Conservation (phyloP, 73 alveolate genomes). For the Paraurostyla sp. region DNA sequence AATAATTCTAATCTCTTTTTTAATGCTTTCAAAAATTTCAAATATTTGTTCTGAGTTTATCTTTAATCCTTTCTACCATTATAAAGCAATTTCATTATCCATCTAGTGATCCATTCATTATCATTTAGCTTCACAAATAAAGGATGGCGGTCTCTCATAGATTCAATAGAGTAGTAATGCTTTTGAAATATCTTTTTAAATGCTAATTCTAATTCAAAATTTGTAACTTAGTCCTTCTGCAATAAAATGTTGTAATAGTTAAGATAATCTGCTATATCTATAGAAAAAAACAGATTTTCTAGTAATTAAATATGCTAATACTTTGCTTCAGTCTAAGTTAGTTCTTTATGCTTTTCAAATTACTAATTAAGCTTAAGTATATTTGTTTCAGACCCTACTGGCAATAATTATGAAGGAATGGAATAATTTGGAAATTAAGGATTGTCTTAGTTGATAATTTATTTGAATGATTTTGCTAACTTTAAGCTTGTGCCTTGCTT, state of each 20-base stretch:
- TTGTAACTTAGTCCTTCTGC: not conserved
- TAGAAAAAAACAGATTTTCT: not conserved
- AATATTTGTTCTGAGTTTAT: not conserved
- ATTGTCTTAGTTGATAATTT: not conserved
- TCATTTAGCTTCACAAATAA: not conserved
- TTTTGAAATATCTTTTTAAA: slow-evolving; percentile 36
- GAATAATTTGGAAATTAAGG: too few relatives aligned
- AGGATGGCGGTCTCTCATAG: not conserved
- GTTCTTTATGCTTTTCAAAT: slow-evolving; percentile 29
- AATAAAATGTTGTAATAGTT: not conserved
- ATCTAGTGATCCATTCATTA: slow-evolving; percentile 30
- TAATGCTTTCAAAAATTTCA: too few relatives aligned
- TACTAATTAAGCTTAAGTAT: not conserved
- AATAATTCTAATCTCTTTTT: too few relatives aligned
- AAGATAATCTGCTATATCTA: not conserved
- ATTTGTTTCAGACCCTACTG: too few relatives aligned
- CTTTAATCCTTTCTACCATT: not conserved
- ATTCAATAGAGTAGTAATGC: slow-evolving; percentile 1
- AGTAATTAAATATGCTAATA: not conserved
- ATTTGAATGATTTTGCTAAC: slow-evolving; percentile 2
- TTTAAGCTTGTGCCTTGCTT: not conserved
- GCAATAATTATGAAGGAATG: too few relatives aligned
- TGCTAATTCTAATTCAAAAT: slow-evolving; percentile 46
- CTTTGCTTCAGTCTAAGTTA: slow-evolving; percentile 29
- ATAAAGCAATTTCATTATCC: slow-evolving; percentile 17